Evolutionary conservation across 2,329 filamentous ascomycete genomes (phyloP).

Genomic region (Fusarium musae): DNA sequence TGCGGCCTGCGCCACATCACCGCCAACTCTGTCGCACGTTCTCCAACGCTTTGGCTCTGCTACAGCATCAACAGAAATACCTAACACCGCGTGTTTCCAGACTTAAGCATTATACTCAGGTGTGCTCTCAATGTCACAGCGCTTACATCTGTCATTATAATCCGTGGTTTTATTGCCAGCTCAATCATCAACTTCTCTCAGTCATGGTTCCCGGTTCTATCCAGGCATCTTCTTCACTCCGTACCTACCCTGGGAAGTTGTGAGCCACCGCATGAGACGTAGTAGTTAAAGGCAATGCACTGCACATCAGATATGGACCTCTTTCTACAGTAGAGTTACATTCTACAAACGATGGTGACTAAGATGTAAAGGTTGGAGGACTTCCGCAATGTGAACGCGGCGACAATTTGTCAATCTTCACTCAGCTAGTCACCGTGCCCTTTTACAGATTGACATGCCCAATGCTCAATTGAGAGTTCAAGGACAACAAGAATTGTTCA

Average conservation of each 20-base stretch:
- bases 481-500: neutral
- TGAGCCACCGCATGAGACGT: neutral
- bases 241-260: neutral
- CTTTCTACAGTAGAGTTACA: neutral
- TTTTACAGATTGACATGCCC: neutral
- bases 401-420: neutral
- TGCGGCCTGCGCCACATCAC: constrained; percentile 14
- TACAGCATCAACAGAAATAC: neutral
- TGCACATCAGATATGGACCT: neutral
- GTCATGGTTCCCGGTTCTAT: neutral
- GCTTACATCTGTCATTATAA: neutral
- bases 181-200: neutral
- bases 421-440: neutral
- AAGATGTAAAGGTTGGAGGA: too few species aligned
- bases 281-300: neutral
- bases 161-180: neutral
- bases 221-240: neutral
- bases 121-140: neutral
- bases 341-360: too few species aligned
- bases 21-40: neutral
- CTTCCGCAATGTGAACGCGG: neutral
- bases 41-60: too few species aligned
- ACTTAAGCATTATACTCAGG: neutral
- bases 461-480: neutral
- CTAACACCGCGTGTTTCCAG: neutral